A percentile compares a stretch with the other conserved stretches of the same genome.
Conservation (phyloP, 164 flowering plant genomes). For the Nelumbo lutea region DNA sequence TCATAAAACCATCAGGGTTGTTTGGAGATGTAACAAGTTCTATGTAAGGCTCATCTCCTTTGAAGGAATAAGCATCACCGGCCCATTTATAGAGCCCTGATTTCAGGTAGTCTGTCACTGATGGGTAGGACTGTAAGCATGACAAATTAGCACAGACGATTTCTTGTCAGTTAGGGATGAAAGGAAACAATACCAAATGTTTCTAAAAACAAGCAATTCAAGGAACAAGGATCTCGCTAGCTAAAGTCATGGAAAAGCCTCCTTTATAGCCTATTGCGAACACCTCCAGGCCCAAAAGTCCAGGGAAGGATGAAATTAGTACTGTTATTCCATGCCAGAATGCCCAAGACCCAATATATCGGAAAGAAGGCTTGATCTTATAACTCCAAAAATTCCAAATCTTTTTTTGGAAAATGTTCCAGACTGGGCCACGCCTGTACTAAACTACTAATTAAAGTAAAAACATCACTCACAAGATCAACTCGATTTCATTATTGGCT, state of each 20-base stretch:
- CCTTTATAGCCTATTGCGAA: background rate
- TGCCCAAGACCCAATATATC: too few relatives aligned
- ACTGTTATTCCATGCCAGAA: too few relatives aligned
- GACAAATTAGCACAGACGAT: background rate
- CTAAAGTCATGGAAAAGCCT: too few relatives aligned
- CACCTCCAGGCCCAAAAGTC: background rate
- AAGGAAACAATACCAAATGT: background rate
- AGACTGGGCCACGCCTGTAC: too few relatives aligned
- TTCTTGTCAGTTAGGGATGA: background rate
- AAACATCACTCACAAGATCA: too few relatives aligned
- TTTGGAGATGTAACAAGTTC: constrained; percentile 91
- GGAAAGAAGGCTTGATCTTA: too few relatives aligned
- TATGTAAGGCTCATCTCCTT: constrained; percentile 49
- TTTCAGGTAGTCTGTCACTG: constrained; percentile 51
- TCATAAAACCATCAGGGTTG: constrained; percentile 70
- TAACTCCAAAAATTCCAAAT: too few relatives aligned
- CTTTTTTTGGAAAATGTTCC: too few relatives aligned
- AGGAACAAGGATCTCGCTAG: too few relatives aligned
- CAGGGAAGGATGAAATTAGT: too few relatives aligned
- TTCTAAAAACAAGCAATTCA: background rate
- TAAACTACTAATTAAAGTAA: too few relatives aligned
- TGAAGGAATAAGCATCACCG: constrained; percentile 58
- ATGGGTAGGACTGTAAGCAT: constrained; percentile 68
- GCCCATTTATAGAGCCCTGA: constrained; percentile 77
- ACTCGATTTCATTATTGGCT: too few relatives aligned